Percentiles rank a stretch among this genome's conserved stretches.
Conservation (phyloP, 352 stramenopile genomes). For the Plasmopara muralis region DNA sequence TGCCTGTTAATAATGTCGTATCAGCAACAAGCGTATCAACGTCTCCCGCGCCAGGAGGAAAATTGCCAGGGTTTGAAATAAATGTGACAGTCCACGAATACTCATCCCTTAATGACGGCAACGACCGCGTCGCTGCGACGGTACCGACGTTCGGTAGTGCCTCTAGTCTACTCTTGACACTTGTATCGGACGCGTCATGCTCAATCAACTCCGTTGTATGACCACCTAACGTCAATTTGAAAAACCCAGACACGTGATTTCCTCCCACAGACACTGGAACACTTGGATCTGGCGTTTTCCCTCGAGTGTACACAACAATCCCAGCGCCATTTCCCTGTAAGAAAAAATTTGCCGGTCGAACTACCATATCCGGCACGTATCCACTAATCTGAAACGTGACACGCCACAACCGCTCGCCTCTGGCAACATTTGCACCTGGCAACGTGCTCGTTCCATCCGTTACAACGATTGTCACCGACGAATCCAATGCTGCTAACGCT, state of each 20-base stretch:
- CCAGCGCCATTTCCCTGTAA: conserved; percentile 85
- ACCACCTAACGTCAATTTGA: conserved; percentile 83
- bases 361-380: conserved; percentile 81
- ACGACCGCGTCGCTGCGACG: conserved; percentile 78
- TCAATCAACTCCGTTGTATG: conserved; percentile 85
- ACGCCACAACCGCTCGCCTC: conserved; percentile 68
- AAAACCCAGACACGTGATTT: conserved; percentile 86
- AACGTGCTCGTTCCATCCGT: conserved; percentile 49
- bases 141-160: conserved; percentile 90
- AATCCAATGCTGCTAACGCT: conserved; percentile 75
- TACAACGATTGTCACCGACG: conserved; percentile 68
- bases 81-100: conserved; percentile 95
- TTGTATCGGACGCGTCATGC: conserved; percentile 90
- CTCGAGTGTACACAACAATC: conserved; percentile 76
- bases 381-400: conserved; percentile 90
- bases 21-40: conserved; percentile 44
- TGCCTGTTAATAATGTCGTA: conserved; percentile 35
- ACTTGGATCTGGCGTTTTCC: conserved; percentile 18
- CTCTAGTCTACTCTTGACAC: conserved; percentile 87
- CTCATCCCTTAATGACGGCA: conserved; percentile 80
- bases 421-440: conserved; percentile 22
- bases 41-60: conserved; percentile 75
- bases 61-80: conserved; percentile 87
- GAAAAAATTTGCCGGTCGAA: conserved; percentile 67
- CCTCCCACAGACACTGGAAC: conserved; percentile 59